These are phyloP conservation scores for Aurantiochytrium sp. DNA, from an alignment of 108 stramenopile genomes.

Conservation along the genomic window DNA sequence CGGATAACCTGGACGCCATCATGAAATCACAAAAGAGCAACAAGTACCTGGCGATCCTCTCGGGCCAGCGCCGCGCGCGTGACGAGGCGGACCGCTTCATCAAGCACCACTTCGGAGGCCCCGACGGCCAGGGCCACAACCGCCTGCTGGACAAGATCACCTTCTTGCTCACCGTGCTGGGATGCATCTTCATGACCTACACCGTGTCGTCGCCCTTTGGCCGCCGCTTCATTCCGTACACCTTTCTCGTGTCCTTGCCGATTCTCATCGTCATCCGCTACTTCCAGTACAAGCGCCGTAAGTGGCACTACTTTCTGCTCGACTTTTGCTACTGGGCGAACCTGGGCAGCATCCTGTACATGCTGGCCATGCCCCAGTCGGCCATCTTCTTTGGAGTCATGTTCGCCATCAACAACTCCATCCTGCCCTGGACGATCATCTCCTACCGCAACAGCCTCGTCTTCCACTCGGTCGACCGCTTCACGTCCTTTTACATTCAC, in stretches of 20 bases:
- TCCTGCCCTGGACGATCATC: slow-evolving; percentile 57
- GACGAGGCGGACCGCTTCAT: neutral
- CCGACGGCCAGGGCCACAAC: neutral
- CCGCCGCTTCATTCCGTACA: neutral
- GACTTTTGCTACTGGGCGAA: slow-evolving; percentile 54
- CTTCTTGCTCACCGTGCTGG: neutral
- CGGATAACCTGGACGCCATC: neutral
- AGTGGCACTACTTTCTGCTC: slow-evolving; percentile 56
- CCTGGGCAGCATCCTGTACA: neutral
- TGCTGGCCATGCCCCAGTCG: neutral
- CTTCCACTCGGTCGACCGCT: slow-evolving; percentile 73
- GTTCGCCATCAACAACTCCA: slow-evolving; percentile 65
- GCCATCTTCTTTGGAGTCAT: slow-evolving; percentile 36
- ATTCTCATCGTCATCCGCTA: slow-evolving; percentile 48
- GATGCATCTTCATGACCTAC: neutral
- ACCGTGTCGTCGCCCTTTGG: neutral
- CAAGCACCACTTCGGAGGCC: neutral
- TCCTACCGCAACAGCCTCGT: slow-evolving; percentile 74
- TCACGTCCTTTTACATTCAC: slow-evolving; percentile 73
- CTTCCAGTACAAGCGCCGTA: slow-evolving; percentile 44
- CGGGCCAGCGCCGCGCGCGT: neutral
- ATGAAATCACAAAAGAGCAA: neutral
- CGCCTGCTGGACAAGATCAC: slow-evolving; percentile 13
- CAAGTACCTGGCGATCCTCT: neutral
- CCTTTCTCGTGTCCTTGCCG: slow-evolving; percentile 29